Evolutionary conservation across 495 filamentous ascomycete species (phyloP).

Genomic region (Annulohypoxylon stygium): DNA sequence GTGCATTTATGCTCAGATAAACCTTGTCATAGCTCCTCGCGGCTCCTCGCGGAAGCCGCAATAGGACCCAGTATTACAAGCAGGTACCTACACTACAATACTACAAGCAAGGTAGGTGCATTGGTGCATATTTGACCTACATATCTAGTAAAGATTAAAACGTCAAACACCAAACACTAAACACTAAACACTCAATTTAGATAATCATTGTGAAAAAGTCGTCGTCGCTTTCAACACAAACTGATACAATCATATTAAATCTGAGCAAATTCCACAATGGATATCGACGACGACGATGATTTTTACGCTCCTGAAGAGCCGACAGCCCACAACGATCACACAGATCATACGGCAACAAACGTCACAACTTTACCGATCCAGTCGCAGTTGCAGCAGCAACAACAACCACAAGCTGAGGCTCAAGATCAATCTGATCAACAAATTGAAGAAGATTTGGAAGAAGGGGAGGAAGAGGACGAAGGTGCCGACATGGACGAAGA

Average conservation of each 20-base stretch:
- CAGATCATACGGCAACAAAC: conserved; percentile 9
- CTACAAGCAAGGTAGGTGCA: too few relatives aligned
- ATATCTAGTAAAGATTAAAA: background rate
- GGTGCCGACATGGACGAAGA: conserved; percentile 81
- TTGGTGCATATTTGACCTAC: background rate
- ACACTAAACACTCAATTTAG: too few relatives aligned
- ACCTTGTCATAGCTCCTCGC: conserved; percentile 13
- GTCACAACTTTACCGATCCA: conserved; percentile 19
- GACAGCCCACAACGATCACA: conserved; percentile 46
- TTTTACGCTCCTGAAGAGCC: conserved; percentile 71
- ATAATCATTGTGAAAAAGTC: too few relatives aligned
- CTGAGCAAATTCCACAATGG: conserved; percentile 61
- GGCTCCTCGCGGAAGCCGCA: background rate
- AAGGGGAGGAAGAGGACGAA: conserved; percentile 75
- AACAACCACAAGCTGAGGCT: conserved; percentile 7
- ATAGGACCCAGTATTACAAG: background rate
- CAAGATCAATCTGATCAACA: conserved; percentile 18
- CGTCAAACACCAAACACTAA: background rate
- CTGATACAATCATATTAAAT: background rate
- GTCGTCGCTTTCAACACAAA: background rate
- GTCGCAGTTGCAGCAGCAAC: conserved; percentile 29
- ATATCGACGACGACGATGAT: conserved; percentile 78
- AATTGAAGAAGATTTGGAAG: conserved; percentile 65
- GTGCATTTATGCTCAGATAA: background rate
- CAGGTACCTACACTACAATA: background rate